phyloP scores from a whole-genome alignment of 2,329 filamentous ascomycete genomes.

The Xylaria sp. region DNA sequence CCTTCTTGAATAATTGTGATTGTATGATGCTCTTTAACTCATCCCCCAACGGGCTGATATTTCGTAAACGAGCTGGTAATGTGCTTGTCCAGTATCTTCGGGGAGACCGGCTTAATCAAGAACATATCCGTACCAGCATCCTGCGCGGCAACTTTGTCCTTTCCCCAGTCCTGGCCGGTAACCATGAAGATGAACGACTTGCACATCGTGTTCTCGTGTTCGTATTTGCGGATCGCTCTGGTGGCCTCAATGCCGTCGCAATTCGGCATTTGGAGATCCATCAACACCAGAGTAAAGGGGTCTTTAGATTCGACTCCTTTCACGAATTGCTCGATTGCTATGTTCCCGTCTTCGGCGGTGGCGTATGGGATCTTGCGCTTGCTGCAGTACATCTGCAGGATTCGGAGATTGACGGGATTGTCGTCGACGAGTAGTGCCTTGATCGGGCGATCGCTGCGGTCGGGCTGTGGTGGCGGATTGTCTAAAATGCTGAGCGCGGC shows the following conservation, averaged over 20 bases:
- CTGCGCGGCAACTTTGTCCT: constrained; percentile 17
- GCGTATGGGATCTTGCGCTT: constrained; percentile 27
- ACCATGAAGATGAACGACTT: constrained; percentile 29
- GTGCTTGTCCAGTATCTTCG: constrained; percentile 12
- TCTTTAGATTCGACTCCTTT: constrained; percentile 16
- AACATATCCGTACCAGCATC: constrained; percentile 18
- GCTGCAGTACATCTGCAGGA: constrained; percentile 30
- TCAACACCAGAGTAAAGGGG: constrained; percentile 22
- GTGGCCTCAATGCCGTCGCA: constrained; percentile 29
- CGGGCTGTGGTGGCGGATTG: not conserved
- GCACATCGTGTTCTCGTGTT: not conserved
- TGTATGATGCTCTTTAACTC: not conserved
- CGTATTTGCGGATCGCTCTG: constrained; percentile 18
- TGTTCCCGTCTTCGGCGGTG: constrained; percentile 19
- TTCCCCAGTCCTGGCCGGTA: constrained; percentile 29
- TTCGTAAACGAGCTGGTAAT: constrained; percentile 13
- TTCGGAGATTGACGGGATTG: constrained; percentile 25
- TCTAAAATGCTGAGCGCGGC: constrained; percentile 1
- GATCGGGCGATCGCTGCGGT: constrained; percentile 5
- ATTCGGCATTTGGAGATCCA: constrained; percentile 32
- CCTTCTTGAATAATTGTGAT: not conserved
- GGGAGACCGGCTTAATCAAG: constrained; percentile 24
- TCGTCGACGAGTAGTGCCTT: constrained; percentile 27
- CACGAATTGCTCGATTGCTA: constrained; percentile 17
- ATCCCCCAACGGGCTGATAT: not conserved